Percentiles rank a stretch among this genome's conserved stretches.
Conservation (phyloP, 2,329 filamentous ascomycete species). For the Colletotrichum sansevieriae region DNA sequence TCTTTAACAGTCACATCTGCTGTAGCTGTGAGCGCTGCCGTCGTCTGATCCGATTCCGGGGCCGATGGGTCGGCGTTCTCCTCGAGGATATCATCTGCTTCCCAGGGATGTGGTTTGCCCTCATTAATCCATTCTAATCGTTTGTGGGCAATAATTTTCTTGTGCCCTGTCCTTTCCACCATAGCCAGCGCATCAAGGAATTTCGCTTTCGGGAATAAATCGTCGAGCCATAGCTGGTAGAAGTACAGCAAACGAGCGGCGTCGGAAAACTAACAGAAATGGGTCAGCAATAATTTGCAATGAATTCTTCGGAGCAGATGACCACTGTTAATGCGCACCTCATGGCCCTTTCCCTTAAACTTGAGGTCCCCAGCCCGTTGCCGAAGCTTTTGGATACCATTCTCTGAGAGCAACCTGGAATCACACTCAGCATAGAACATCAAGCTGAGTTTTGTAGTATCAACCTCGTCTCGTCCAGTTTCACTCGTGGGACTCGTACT, state of each 20-base stretch:
- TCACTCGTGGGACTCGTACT: conserved; percentile 78
- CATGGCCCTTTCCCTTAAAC: conserved; percentile 94
- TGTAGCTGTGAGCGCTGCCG: conserved; percentile 43
- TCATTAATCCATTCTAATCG: conserved; percentile 89
- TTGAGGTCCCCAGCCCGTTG: conserved; percentile 78
- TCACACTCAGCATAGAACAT: neutral
- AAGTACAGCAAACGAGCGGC: conserved; percentile 84
- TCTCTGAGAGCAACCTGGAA: conserved; percentile 81
- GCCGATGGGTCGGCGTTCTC: conserved; percentile 45
- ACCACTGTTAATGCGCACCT: conserved; percentile 64
- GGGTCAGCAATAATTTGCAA: neutral
- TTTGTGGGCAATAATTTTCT: conserved; percentile 79
- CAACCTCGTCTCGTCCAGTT: conserved; percentile 85
- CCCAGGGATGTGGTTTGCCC: conserved; percentile 65
- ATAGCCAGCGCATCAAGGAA: conserved; percentile 91
- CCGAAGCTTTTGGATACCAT: conserved; percentile 86
- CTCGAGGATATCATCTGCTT: conserved; percentile 45
- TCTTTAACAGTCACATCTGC: conserved; percentile 21
- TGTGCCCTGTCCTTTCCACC: conserved; percentile 94
- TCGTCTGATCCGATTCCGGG: conserved; percentile 44
- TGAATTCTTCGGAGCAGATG: neutral
- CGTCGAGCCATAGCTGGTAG: conserved; percentile 97
- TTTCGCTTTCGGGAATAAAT: conserved; percentile 93
- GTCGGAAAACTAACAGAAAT: conserved; percentile 78
- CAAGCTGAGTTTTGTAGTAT: neutral